phyloP scores from a whole-genome alignment of 2,329 filamentous ascomycete genomes.

The Davidsoniella eucalypti region DNA sequence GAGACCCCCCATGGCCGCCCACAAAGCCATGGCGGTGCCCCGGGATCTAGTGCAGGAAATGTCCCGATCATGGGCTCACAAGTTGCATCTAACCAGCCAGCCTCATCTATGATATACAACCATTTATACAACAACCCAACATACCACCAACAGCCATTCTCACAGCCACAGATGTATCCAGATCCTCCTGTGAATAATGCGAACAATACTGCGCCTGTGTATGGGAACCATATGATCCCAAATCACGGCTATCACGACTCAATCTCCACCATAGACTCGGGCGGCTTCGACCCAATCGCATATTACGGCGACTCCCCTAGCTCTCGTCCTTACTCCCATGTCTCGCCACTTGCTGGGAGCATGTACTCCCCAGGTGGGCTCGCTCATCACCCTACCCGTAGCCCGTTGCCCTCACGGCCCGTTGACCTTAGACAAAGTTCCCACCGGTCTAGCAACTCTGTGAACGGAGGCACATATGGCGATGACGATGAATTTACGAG shows the following conservation, averaged over 20 bases:
- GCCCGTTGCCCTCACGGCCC: conserved; percentile 39
- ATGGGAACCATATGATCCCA: not conserved
- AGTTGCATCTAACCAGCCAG: not conserved
- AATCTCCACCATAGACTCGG: conserved; percentile 34
- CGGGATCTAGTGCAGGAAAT: not conserved
- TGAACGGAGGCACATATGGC: conserved; percentile 14
- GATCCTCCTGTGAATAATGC: not conserved
- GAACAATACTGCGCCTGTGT: not conserved
- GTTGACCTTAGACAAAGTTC: conserved; percentile 24
- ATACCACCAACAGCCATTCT: too few relatives aligned
- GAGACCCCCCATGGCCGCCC: not conserved
- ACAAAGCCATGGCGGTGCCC: conserved; percentile 5
- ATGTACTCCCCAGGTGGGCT: conserved; percentile 24
- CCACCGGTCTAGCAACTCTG: conserved; percentile 25
- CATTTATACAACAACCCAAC: not conserved
- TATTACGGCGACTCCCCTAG: conserved; percentile 20
- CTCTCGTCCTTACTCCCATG: conserved; percentile 32
- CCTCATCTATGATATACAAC: conserved; percentile 5
- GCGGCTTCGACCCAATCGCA: conserved; percentile 25
- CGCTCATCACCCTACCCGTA: conserved; percentile 37
- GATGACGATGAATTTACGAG: conserved; percentile 19
- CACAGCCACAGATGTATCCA: too few relatives aligned
- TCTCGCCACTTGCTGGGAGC: conserved; percentile 29
- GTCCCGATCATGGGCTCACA: conserved; percentile 3
- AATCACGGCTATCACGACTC: not conserved